phyloP scores from a whole-genome alignment of 768 basidiomycete genomes.

The Dendrothele bispora region DNA sequence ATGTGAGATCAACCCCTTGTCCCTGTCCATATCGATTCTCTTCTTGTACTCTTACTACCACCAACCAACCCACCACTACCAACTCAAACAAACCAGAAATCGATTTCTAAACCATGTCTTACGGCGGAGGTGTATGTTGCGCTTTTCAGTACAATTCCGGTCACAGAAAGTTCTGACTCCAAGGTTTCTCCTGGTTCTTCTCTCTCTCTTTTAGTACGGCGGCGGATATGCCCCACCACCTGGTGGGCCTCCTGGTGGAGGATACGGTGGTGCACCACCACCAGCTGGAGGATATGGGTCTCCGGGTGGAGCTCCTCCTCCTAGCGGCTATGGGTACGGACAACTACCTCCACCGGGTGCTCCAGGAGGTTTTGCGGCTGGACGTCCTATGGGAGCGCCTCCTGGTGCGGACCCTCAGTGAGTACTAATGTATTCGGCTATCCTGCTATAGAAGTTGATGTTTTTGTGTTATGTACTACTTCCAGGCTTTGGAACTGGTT shows the following conservation, averaged over 20 bases:
- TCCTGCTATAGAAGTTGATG: neutral
- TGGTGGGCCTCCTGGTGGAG: slow-evolving; percentile 13
- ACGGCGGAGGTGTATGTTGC: slow-evolving; percentile 23
- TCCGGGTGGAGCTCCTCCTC: slow-evolving; percentile 19
- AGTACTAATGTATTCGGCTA: slow-evolving; percentile 21
- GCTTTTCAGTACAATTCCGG: too few species aligned
- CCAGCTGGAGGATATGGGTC: slow-evolving; percentile 32
- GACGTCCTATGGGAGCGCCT: slow-evolving; percentile 41
- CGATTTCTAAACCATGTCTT: slow-evolving; percentile 32
- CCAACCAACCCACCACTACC: neutral
- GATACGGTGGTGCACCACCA: slow-evolving; percentile 22
- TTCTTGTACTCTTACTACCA: neutral
- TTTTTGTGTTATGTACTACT: slow-evolving; percentile 1
- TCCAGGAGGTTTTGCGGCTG: slow-evolving; percentile 30
- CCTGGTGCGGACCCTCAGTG: slow-evolving; percentile 78
- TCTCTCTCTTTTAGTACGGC: slow-evolving; percentile 2
- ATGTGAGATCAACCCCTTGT: neutral
- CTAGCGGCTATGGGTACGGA: slow-evolving; percentile 6
- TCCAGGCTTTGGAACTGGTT: slow-evolving; percentile 77
- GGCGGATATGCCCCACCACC: slow-evolving; percentile 17
- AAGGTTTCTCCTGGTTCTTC: neutral
- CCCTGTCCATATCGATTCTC: neutral
- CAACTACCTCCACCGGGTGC: slow-evolving; percentile 5
- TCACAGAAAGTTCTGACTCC: neutral
- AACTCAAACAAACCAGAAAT: neutral